Evolutionary conservation across 2,329 filamentous ascomycete species (phyloP).

Genomic region (Metarhizium album): DNA sequence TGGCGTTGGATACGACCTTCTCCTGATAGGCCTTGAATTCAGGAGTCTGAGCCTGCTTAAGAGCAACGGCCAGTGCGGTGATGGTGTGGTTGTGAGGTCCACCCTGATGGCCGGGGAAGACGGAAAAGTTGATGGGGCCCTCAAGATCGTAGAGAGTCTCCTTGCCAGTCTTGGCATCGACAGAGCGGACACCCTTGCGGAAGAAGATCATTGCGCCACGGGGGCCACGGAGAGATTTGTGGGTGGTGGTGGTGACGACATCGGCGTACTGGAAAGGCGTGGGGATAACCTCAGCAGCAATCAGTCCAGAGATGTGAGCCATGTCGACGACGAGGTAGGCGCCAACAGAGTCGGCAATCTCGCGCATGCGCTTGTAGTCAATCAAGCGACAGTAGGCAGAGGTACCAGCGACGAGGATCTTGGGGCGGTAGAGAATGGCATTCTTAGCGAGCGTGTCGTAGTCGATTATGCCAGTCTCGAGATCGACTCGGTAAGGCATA

Average conservation of each 20-base stretch:
- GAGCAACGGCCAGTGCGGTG: constrained; percentile 85
- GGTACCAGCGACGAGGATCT: constrained; percentile 91
- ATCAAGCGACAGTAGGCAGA: constrained; percentile 97
- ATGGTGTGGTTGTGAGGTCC: constrained; percentile 99
- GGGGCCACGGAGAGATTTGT: constrained; percentile 96
- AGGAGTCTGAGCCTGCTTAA: constrained; percentile 82
- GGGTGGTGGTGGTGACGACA: constrained; percentile 95
- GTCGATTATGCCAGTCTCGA: constrained; percentile 90
- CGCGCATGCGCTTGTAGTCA: constrained; percentile 91
- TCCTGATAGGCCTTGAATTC: constrained; percentile 94
- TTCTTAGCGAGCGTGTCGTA: constrained; percentile 89
- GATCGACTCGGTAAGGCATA: constrained; percentile 85
- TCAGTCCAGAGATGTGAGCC: constrained; percentile 95
- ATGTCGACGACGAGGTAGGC: constrained; percentile 96
- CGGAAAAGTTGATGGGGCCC: constrained; percentile 94
- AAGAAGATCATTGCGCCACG: constrained; percentile 99
- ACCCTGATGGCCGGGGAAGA: constrained; percentile 98
- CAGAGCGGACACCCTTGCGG: constrained; percentile 88
- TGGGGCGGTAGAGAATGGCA: constrained; percentile 85
- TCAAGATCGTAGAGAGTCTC: constrained; percentile 88
- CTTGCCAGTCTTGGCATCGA: constrained; percentile 84
- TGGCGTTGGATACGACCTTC: constrained; percentile 86
- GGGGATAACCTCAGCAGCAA: constrained; percentile 86
- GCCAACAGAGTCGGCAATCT: constrained; percentile 87
- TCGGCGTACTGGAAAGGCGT: constrained; percentile 89